Evolutionary conservation across 371 early-diverging fungal species (phyloP), one percentile per base, ranked within the genome.

Genomic region (Syncephalastrum racemosum): DNA sequence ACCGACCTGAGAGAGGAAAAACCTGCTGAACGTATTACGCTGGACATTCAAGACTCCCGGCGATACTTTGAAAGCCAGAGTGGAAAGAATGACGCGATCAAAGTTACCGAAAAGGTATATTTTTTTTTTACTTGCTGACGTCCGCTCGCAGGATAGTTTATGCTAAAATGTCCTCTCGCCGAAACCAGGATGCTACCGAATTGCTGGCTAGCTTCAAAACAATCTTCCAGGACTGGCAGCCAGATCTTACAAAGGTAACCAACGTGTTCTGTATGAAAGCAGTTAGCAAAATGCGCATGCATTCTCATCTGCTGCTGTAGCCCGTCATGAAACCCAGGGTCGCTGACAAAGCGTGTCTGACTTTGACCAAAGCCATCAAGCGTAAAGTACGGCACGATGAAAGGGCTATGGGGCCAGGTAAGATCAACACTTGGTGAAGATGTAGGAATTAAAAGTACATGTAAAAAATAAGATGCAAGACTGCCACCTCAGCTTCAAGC

Each of bases 11-110:
- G 79, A 47, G 68, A 73, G 8, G 77, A 77, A 13, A 55, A 70
- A 7, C 77, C 80, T 6, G 67, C 79, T 22, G 78, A 80, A 16
- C 77, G 68, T 42, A 79, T 84, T 16, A 57, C 77, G 7, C 66
- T 93, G 15, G 82, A 89, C 54, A 91, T 93, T 53, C 82, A 86
- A 51, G 91, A 93, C 69, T 81, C 87, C 46, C 64, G 81, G 44
- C 82, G 88, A 14, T 91, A 93, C 56, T 90, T 90, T 64, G 88
- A 90, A 60, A 90, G 88, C 68, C 89, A 90, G 65, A 80, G 80
- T 46, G 75, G 75, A 6, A 76, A 61, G 15, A 50, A 51, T 10
- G 68, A 69, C 45, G 45, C 63, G 13, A 24, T 51, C 18, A 58
- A 60, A 7, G 24, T 75, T 12, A 66, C 27, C 10, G 62, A 71